Percentiles rank a stretch among this genome's conserved stretches.
These are phyloP conservation scores for Isabelozyma rhagii DNA, from an alignment of 805 yeast genomes.

Conservation along the genomic window DNA sequence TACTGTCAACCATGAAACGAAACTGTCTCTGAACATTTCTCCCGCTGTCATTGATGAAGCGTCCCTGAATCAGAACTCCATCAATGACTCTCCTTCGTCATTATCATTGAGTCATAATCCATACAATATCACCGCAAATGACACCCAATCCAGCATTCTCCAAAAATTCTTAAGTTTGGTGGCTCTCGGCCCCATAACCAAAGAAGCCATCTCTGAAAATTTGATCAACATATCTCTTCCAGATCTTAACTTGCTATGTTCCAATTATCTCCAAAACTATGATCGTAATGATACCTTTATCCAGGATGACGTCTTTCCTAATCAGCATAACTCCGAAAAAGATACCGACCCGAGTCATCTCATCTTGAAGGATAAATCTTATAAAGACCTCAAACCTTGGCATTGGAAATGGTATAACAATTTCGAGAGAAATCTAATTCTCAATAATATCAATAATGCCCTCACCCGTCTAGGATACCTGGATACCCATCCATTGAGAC, in stretches of 20 bases:
- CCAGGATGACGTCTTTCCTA: slow-evolving; percentile 28
- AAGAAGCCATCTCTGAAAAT: slow-evolving; percentile 21
- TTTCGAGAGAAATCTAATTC: slow-evolving; percentile 27
- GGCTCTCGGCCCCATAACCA: slow-evolving; percentile 47
- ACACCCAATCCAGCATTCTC: background rate
- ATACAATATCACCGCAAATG: background rate
- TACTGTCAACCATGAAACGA: background rate
- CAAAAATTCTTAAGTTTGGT: slow-evolving; percentile 40
- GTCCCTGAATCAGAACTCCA: background rate
- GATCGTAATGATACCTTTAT: slow-evolving; percentile 29
- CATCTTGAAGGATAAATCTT: slow-evolving; percentile 38
- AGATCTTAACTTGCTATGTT: slow-evolving; percentile 4
- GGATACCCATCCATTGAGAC: slow-evolving; percentile 42
- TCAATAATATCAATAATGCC: slow-evolving; percentile 34
- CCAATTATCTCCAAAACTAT: slow-evolving; percentile 28
- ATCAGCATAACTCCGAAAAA: background rate
- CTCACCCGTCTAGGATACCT: slow-evolving; percentile 40
- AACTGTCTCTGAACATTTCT: slow-evolving; percentile 1
- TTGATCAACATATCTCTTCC: slow-evolving; percentile 4
- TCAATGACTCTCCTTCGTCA: background rate
- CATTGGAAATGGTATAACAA: slow-evolving; percentile 28
- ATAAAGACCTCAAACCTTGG: slow-evolving; percentile 40
- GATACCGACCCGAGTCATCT: slow-evolving; percentile 4
- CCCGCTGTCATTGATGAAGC: slow-evolving; percentile 4
- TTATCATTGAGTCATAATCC: background rate